phyloP scores from a whole-genome alignment of 2,329 filamentous ascomycete species.

The Colletotrichum theobromicola region DNA sequence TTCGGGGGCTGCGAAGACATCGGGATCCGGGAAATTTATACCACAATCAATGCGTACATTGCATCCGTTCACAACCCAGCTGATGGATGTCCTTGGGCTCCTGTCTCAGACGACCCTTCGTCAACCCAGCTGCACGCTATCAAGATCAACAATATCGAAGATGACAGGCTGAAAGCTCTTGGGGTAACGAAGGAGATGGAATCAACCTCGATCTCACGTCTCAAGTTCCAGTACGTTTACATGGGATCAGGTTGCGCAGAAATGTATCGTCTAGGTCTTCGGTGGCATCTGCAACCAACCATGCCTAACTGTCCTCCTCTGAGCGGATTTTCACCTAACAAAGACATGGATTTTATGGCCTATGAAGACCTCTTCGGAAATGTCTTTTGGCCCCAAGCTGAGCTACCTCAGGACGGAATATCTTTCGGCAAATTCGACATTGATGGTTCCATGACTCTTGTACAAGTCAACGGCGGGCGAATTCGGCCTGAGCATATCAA shows the following conservation, averaged over 20 bases:
- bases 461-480: background rate
- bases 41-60: background rate
- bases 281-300: rapidly evolving
- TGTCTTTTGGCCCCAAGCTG: too few relatives aligned
- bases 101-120: rapidly evolving
- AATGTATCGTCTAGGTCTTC: background rate
- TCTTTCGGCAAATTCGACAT: too few relatives aligned
- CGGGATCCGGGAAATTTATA: rapidly evolving
- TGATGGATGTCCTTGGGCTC: rapidly evolving
- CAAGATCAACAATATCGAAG: background rate
- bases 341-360: too few relatives aligned
- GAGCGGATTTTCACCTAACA: too few relatives aligned
- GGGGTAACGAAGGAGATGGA: too few relatives aligned
- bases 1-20: rapidly evolving
- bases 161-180: background rate
- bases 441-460: too few relatives aligned
- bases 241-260: too few relatives aligned
- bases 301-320: too few relatives aligned
- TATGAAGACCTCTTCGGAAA: too few relatives aligned
- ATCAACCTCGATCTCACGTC: too few relatives aligned
- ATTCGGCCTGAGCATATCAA: rapidly evolving
- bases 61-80: background rate
- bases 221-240: too few relatives aligned
- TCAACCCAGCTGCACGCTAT: background rate
- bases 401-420: too few relatives aligned